Evolutionary conservation across 208 protist species (phyloP).

Genomic region (Trypanosoma caninum): DNA sequence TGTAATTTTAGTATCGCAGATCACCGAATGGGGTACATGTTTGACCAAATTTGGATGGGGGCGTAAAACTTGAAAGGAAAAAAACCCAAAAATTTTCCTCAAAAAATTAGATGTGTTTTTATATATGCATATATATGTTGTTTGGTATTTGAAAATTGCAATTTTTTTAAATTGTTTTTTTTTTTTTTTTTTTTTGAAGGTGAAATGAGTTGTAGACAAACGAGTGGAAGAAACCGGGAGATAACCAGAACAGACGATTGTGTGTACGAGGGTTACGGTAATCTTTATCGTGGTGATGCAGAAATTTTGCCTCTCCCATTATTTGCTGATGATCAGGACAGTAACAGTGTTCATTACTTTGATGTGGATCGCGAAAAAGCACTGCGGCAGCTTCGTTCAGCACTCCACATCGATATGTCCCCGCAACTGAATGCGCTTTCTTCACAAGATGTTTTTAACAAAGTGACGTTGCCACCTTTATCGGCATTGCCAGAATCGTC

Average conservation of each 20-base stretch:
- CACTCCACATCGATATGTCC: constrained; percentile 25
- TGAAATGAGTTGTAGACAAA: neutral
- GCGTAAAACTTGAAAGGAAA: too few relatives aligned
- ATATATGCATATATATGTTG: neutral
- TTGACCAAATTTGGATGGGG: too few relatives aligned
- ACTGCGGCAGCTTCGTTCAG: constrained; percentile 29
- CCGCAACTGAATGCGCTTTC: constrained; percentile 2
- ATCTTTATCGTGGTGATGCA: constrained; percentile 6
- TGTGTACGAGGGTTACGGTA: constrained; percentile 22
- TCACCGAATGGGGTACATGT: too few relatives aligned
- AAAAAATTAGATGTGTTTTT: too few relatives aligned
- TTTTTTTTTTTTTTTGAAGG: neutral
- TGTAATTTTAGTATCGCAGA: too few relatives aligned
- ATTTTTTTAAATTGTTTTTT: neutral
- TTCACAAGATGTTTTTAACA: neutral
- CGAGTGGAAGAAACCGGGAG: neutral
- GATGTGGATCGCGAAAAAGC: constrained; percentile 19
- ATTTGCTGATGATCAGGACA: neutral
- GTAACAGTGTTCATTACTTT: neutral
- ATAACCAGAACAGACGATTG: constrained; percentile 12
- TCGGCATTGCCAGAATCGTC: too few relatives aligned
- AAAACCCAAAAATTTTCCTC: too few relatives aligned
- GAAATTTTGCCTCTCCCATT: neutral
- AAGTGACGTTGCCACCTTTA: neutral
- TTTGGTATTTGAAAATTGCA: too few relatives aligned